phyloP scores from a whole-genome alignment of 179 eudicot species.

The Drosera spatulata region DNA sequence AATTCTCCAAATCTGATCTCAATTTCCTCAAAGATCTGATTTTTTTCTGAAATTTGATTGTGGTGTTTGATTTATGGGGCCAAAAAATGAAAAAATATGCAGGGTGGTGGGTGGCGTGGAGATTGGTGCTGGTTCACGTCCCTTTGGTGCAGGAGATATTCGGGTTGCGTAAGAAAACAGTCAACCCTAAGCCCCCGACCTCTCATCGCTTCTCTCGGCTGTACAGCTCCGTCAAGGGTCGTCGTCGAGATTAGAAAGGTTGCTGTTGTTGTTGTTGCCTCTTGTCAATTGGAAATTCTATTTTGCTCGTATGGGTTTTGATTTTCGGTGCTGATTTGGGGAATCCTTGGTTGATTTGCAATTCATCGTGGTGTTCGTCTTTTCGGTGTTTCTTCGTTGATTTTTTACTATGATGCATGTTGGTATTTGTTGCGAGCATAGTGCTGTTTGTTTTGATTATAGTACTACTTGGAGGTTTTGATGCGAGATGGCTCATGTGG shows the following conservation, averaged over 20 bases:
- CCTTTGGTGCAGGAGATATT: constrained; percentile 81
- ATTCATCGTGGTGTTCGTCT: too few relatives aligned
- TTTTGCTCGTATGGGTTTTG: too few relatives aligned
- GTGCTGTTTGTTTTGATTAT: too few relatives aligned
- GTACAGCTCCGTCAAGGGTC: constrained; percentile 24
- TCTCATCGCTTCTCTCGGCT: constrained; percentile 31
- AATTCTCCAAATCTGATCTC: neutral
- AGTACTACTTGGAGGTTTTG: too few relatives aligned
- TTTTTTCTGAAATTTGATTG: neutral
- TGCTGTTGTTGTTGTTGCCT: too few relatives aligned
- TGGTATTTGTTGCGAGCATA: too few relatives aligned
- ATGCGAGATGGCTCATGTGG: too few relatives aligned
- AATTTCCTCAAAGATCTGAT: neutral
- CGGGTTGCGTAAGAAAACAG: constrained; percentile 53
- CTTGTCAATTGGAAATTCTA: too few relatives aligned
- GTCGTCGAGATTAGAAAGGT: neutral
- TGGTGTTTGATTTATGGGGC: constrained; percentile 1
- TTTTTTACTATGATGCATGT: too few relatives aligned
- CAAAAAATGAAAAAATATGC: neutral
- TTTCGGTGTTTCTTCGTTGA: too few relatives aligned
- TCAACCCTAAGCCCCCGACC: constrained; percentile 37
- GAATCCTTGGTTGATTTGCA: too few relatives aligned
- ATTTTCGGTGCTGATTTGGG: too few relatives aligned
- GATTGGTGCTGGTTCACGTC: constrained; percentile 71
- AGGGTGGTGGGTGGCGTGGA: constrained; percentile 89